Conservation (phyloP, 2,329 filamentous ascomycete genomes). For the Pseudocercospora musae region DNA sequence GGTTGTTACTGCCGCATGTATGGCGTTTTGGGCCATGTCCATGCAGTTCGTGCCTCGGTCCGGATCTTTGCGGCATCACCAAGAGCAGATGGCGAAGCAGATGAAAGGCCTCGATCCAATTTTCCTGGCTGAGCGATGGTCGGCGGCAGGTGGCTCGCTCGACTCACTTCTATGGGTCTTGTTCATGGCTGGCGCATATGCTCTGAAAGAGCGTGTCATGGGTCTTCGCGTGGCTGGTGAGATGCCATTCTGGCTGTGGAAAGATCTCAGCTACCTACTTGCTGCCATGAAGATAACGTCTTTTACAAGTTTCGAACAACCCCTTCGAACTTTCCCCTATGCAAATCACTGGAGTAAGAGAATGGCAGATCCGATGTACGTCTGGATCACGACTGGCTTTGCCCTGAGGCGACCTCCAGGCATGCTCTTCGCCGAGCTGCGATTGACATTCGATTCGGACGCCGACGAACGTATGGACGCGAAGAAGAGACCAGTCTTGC, state of each 20-base stretch:
- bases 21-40: not conserved
- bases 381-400: conserved; percentile 4
- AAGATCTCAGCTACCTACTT: not conserved
- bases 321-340: not conserved
- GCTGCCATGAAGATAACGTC: not conserved
- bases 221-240: not conserved
- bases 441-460: not conserved
- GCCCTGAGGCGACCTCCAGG: not conserved
- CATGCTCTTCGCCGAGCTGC: not conserved
- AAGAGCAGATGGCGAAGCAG: not conserved
- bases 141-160: not conserved
- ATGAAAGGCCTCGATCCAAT: not conserved
- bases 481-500: not conserved
- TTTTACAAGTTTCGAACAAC: not conserved
- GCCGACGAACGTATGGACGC: not conserved
- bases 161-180: not conserved
- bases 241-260: conserved; percentile 1
- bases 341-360: conserved; percentile 1
- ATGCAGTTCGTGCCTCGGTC: conserved; percentile 1
- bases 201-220: not conserved
- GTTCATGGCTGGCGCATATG: not conserved
- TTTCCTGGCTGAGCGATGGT: not conserved
- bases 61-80: not conserved
- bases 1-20: not conserved
- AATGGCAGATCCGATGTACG: not conserved